phyloP scores from a whole-genome alignment of 805 yeast genomes.

The Candida succiphila region DNA sequence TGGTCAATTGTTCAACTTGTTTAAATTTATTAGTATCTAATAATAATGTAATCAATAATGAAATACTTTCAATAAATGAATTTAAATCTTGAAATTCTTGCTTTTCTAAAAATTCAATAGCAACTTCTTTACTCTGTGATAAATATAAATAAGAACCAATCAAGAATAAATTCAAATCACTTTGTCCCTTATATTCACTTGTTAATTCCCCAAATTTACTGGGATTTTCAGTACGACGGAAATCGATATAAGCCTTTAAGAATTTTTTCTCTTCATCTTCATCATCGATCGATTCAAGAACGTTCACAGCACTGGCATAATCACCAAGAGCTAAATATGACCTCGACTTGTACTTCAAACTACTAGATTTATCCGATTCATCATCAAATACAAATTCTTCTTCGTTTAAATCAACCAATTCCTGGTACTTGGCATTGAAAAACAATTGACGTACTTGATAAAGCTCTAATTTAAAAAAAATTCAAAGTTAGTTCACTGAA shows the following conservation, averaged over 20 bases:
- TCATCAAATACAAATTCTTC: constrained; percentile 16
- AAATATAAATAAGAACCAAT: constrained; percentile 14
- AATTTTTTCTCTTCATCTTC: constrained; percentile 6
- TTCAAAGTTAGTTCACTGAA: no score
- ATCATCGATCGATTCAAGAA: constrained; percentile 4
- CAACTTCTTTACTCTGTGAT: constrained; percentile 30
- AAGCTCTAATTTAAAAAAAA: constrained; percentile 8
- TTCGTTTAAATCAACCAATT: constrained; percentile 8
- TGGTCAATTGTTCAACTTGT: constrained; percentile 27
- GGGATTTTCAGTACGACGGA: constrained; percentile 1
- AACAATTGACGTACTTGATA: constrained; percentile 20
- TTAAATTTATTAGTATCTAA: constrained; percentile 32
- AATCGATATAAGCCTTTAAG: constrained; percentile 1
- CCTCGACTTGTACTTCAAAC: constrained; percentile 14
- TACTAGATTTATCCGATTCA: constrained; percentile 15
- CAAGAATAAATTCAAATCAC: not conserved
- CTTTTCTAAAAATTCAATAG: constrained; percentile 25
- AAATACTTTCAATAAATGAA: constrained; percentile 28
- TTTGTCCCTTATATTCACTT: not conserved
- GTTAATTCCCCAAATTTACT: not conserved
- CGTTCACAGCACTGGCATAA: constrained; percentile 8
- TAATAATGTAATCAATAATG: constrained; percentile 26
- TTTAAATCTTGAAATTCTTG: constrained; percentile 16
- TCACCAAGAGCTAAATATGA: constrained; percentile 7
- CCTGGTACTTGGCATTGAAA: constrained; percentile 16